These are phyloP conservation scores for Fusarium temperatum DNA, from an alignment of 2,329 filamentous ascomycete genomes.

Conservation along the genomic window DNA sequence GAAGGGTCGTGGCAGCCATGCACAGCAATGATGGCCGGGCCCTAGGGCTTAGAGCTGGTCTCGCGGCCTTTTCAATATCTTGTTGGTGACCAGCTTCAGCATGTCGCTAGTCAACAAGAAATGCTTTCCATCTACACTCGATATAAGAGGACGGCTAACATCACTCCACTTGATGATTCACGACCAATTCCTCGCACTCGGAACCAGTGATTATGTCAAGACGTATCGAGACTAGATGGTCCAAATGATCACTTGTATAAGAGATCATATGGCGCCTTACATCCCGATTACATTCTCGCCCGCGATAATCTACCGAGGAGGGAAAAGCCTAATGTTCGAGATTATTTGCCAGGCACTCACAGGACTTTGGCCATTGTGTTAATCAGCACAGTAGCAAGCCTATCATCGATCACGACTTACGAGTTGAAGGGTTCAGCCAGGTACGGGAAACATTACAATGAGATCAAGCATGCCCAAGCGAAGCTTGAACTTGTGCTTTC, in stretches of 20 bases:
- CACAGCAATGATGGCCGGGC: not conserved
- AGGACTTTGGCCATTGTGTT: conserved; percentile 1
- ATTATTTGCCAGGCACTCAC: not conserved
- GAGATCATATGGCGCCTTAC: not conserved
- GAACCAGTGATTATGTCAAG: not conserved
- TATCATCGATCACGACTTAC: conserved; percentile 1
- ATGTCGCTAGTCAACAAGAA: not conserved
- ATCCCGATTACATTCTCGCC: not conserved
- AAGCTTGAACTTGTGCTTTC: not conserved
- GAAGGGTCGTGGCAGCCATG: conserved; percentile 12
- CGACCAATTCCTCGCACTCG: not conserved
- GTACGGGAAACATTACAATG: conserved; percentile 15
- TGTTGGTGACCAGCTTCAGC: conserved; percentile 2
- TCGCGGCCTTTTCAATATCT: conserved; percentile 7
- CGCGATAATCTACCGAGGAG: not conserved
- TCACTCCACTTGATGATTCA: conserved; percentile 6
- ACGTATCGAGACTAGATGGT: not conserved
- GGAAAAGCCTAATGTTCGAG: not conserved
- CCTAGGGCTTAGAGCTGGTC: conserved; percentile 28
- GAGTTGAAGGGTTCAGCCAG: not conserved
- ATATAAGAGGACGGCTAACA: not conserved
- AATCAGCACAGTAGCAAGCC: not conserved
- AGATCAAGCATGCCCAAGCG: not conserved
- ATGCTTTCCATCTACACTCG: not conserved
- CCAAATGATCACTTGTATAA: not conserved